phyloP scores from a whole-genome alignment of 345 rosid genomes.

The Citrus unshiu region DNA sequence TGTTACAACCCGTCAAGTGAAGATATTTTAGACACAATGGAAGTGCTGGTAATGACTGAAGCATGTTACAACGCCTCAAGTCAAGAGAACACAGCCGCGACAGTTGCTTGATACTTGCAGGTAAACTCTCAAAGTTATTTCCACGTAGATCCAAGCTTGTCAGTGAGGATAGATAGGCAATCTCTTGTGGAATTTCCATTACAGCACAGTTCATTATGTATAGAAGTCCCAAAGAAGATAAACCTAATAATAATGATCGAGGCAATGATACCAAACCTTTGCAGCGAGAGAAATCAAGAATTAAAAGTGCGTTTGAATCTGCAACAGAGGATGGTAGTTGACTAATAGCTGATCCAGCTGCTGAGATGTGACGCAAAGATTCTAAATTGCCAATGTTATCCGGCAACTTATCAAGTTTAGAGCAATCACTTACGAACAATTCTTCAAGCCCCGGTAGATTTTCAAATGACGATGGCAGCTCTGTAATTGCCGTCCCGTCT shows the following conservation, averaged over 20 bases:
- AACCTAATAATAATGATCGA: not conserved
- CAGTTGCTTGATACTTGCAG: too few relatives aligned
- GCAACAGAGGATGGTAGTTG: not conserved
- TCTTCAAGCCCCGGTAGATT: not conserved
- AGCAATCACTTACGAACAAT: not conserved
- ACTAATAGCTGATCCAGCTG: not conserved
- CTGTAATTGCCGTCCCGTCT: too few relatives aligned
- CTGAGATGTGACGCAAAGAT: not conserved
- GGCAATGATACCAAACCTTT: not conserved
- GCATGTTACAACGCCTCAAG: fast-evolving
- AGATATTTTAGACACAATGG: too few relatives aligned
- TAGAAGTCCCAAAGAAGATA: not conserved
- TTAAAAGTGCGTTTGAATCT: fast-evolving
- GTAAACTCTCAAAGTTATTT: too few relatives aligned
- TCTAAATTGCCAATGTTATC: not conserved
- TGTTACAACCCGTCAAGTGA: too few relatives aligned
- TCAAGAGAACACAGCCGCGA: too few relatives aligned
- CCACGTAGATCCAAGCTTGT: fast-evolving
- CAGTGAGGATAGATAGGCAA: too few relatives aligned
- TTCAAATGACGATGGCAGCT: too few relatives aligned
- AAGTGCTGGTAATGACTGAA: too few relatives aligned
- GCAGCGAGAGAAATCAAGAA: fast-evolving
- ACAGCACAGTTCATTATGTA: fast-evolving
- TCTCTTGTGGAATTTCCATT: too few relatives aligned
- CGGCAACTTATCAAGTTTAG: not conserved